phyloP scores from a whole-genome alignment of 225 moss, liverwort and hornwort genomes.

The Lunularia cruciata region DNA sequence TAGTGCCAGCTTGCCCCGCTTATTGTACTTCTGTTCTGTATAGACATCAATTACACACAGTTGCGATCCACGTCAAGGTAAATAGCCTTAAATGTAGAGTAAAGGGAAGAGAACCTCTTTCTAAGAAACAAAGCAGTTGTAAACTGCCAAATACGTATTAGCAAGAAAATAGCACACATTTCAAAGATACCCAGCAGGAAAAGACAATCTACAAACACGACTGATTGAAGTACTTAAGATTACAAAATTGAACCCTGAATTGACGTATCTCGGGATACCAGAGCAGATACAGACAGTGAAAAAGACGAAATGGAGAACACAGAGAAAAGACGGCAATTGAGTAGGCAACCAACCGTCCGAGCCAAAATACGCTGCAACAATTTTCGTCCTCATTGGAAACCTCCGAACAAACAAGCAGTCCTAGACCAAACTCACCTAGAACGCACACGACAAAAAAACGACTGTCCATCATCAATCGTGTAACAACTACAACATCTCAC shows the following conservation, averaged over 20 bases:
- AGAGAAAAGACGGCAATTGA: not conserved
- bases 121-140: no score
- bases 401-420: slow-evolving; percentile 13
- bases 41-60: not conserved
- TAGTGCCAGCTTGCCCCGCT: slow-evolving; percentile 39
- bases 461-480: no score
- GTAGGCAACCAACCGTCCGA: slow-evolving; percentile 13
- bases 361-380: slow-evolving; percentile 13
- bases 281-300: not conserved
- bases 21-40: slow-evolving; percentile 33
- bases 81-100: no score
- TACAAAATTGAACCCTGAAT: not conserved
- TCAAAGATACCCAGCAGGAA: not conserved
- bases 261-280: not conserved
- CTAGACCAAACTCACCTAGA: slow-evolving; percentile 17
- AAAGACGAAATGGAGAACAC: not conserved
- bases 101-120: no score
- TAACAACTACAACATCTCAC: no score
- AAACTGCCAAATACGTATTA: not conserved
- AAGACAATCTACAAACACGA: not conserved
- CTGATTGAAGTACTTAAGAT: no score
- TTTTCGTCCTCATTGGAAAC: slow-evolving; percentile 9
- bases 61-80: not conserved
- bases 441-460: not conserved
- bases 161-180: not conserved